phyloP scores from a whole-genome alignment of 148 eudicot genomes.

The Spergularia bocconei region DNA sequence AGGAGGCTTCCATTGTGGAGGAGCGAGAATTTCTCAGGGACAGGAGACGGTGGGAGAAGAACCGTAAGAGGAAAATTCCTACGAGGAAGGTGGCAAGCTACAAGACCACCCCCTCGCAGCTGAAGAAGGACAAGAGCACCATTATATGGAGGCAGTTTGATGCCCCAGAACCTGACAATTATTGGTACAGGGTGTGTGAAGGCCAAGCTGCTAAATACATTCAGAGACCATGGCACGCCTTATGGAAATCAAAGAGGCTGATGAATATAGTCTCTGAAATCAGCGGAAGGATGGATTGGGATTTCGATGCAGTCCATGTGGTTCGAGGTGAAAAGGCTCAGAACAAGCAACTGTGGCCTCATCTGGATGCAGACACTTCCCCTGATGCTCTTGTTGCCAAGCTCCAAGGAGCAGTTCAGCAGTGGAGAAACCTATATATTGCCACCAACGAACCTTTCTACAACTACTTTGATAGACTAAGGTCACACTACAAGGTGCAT shows the following conservation, averaged over 20 bases:
- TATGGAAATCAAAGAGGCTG: conserved; percentile 97
- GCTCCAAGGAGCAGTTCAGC: conserved; percentile 52
- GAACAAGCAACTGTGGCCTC: conserved; percentile 82
- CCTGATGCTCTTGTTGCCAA: conserved; percentile 72
- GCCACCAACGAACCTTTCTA: conserved; percentile 95
- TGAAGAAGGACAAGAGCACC: conserved; percentile 74
- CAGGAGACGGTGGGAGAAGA: conserved; percentile 74
- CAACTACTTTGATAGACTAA: conserved; percentile 81
- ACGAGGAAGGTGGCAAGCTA: conserved; percentile 59
- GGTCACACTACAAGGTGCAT: conserved; percentile 89
- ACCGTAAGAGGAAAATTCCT: conserved; percentile 63
- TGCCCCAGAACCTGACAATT: conserved; percentile 87
- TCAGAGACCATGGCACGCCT: conserved; percentile 85
- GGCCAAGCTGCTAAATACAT: conserved; percentile 67
- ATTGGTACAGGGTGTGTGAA: conserved; percentile 95
- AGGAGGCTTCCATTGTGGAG: conserved; percentile 73
- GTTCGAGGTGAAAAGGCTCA: conserved; percentile 89
- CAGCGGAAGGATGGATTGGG: conserved; percentile 96
- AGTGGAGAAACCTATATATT: conserved; percentile 79
- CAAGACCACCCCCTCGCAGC: conserved; percentile 74
- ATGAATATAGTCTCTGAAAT: conserved; percentile 95
- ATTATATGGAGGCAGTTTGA: conserved; percentile 92
- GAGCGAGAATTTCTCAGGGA: conserved; percentile 72
- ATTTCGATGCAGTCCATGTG: conserved; percentile 89
- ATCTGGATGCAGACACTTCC: conserved; percentile 78